phyloP scores from a whole-genome alignment of 2,329 filamentous ascomycete genomes.

The Fusarium lyarnte region DNA sequence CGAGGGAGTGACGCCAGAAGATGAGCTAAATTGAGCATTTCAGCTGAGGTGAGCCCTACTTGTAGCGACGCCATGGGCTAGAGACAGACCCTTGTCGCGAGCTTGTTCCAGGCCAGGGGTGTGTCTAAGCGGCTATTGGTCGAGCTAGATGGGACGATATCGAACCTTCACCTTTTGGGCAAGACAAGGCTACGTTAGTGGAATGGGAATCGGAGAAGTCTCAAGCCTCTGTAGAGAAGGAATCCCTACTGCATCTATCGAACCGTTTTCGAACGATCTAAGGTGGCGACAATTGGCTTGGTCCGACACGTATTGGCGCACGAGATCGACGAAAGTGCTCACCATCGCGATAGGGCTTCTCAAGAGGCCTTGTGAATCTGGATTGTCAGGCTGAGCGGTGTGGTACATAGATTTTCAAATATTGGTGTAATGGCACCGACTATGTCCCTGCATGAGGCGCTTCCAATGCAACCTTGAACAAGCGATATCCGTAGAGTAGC shows the following conservation, averaged over 20 bases:
- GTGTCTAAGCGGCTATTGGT: constrained; percentile 41
- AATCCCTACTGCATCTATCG: constrained; percentile 24
- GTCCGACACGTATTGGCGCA: constrained; percentile 16
- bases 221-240: constrained; percentile 29
- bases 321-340: constrained; percentile 21
- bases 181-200: constrained; percentile 28
- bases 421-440: constrained; percentile 8
- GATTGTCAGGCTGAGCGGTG: constrained; percentile 24
- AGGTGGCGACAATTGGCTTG: constrained; percentile 10
- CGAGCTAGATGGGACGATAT: constrained; percentile 19
- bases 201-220: constrained; percentile 9
- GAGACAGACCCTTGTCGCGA: constrained; percentile 38
- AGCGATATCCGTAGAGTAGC: neutral
- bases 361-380: constrained; percentile 1
- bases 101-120: constrained; percentile 44
- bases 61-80: constrained; percentile 41
- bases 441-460: constrained; percentile 35
- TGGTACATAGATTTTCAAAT: constrained; percentile 1
- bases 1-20: constrained; percentile 42
- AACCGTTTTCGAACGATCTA: constrained; percentile 31
- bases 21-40: constrained; percentile 43
- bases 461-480: constrained; percentile 20
- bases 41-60: constrained; percentile 54
- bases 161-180: constrained; percentile 23
- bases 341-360: constrained; percentile 20